These are phyloP conservation scores for Diplogelasinospora grovesii DNA, from an alignment of 495 filamentous ascomycete genomes.

Conservation along the genomic window DNA sequence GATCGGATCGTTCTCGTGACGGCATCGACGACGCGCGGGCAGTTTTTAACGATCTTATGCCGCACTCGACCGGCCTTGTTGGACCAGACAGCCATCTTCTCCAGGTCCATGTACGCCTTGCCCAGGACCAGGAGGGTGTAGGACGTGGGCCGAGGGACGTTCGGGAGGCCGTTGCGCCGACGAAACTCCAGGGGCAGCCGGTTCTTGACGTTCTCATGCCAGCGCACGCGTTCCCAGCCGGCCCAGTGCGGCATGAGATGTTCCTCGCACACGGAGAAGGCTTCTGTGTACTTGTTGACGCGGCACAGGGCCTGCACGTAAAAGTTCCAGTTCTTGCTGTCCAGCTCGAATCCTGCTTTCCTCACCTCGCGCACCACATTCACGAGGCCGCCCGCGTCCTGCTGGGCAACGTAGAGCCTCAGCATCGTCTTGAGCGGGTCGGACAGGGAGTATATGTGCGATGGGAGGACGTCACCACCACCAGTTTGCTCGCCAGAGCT, in stretches of 20 bases:
- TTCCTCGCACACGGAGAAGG: slow-evolving; percentile 63
- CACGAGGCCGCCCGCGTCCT: slow-evolving; percentile 41
- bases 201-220: slow-evolving; percentile 9
- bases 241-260: slow-evolving; percentile 69
- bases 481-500: too few species aligned
- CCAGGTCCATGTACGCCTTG: slow-evolving; percentile 33
- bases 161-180: slow-evolving; percentile 22
- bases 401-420: slow-evolving; percentile 42
- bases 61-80: slow-evolving; percentile 16
- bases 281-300: slow-evolving; percentile 34
- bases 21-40: slow-evolving; percentile 29
- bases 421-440: slow-evolving; percentile 56
- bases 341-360: slow-evolving; percentile 58
- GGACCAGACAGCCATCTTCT: slow-evolving; percentile 28
- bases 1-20: slow-evolving; percentile 26
- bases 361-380: slow-evolving; percentile 45
- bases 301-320: slow-evolving; percentile 47
- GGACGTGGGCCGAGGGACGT: slow-evolving; percentile 29
- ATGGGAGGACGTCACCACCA: too few species aligned
- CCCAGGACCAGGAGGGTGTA: slow-evolving; percentile 35
- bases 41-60: slow-evolving; percentile 19
- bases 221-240: slow-evolving; percentile 51
- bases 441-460: slow-evolving; percentile 55
- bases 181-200: slow-evolving; percentile 30
- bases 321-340: slow-evolving; percentile 56